These are phyloP conservation scores for Saturnispora serradocipensis DNA, from an alignment of 805 yeast species.

Conservation along the genomic window DNA sequence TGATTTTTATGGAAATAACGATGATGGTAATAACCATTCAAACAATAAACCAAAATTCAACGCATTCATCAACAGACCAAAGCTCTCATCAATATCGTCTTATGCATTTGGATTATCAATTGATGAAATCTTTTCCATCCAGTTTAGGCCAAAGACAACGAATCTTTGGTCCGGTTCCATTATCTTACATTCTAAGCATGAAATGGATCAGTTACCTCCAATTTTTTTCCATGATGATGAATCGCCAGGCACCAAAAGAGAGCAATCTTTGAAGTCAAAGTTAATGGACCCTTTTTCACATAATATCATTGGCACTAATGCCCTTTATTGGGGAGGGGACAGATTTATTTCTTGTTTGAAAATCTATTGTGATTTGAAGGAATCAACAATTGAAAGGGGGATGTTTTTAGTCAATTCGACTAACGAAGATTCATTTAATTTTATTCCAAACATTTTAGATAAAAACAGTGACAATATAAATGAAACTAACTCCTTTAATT, in stretches of 20 bases:
- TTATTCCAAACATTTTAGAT: conserved; percentile 36
- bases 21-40: background rate
- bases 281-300: conserved; percentile 68
- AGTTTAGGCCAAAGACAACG: conserved; percentile 70
- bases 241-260: conserved; percentile 60
- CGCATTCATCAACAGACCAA: conserved; percentile 42
- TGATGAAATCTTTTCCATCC: conserved; percentile 62
- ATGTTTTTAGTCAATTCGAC: conserved; percentile 75
- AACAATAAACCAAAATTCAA: conserved; percentile 20
- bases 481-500: conserved; percentile 28
- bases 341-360: conserved; percentile 54
- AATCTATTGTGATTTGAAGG: conserved; percentile 51
- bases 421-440: conserved; percentile 51
- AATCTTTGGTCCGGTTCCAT: conserved; percentile 94
- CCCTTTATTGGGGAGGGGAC: conserved; percentile 85
- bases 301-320: conserved; percentile 34
- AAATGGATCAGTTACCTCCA: conserved; percentile 60
- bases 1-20: conserved; percentile 13
- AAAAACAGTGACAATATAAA: conserved; percentile 30
- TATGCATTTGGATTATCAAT: conserved; percentile 63
- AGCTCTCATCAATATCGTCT: conserved; percentile 41
- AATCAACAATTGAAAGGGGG: conserved; percentile 61
- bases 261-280: conserved; percentile 49
- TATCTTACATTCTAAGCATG: conserved; percentile 56
- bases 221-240: conserved; percentile 90